Evolutionary conservation across 2,329 filamentous ascomycete genomes (phyloP), one percentile per base, ranked within the genome.

Genomic region (Lojkania enalia): DNA sequence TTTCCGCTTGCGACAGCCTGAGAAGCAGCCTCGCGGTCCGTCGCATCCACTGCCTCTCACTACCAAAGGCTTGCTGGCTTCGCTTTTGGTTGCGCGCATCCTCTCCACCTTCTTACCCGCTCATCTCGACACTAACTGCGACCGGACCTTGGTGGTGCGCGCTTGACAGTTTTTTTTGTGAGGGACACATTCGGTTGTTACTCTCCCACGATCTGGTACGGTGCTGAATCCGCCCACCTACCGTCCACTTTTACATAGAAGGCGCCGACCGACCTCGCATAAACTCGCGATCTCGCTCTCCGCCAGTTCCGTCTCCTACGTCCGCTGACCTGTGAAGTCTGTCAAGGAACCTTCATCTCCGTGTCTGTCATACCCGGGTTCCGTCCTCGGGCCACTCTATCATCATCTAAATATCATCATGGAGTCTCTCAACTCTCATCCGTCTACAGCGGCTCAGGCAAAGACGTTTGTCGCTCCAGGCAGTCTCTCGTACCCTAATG

Each of bases 111-210:
- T 49, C 57, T 58, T 51, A 50, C 46, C 46, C 49, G 56, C 63
- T 59, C 47, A 48, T 49, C 42, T 36, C 51, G 58, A 58, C 56
- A 52, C 52, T 47, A 15, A 35, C 29, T 36, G 48, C 46, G 49
- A 54, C 45, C 60, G 47, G 42, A 56, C 53, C 55, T 51, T 54
- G 54, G 50, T 58, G 55, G 58, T 52, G 55, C 50, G 50, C 30
- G 51, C 56, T 64, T 66, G 65, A 71, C 74, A 75, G 73, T 71
- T 68, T 71, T 72, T 76, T 71, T 72, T 76, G 77, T 78, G 77
- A 89, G 90, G 88, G 90, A 95, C 87, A 90, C 90, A 95, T 96
- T 96, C 74, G 86, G 72, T 96, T 95, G 90, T 95, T 90, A 78
- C 88, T 95, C 90, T 95, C 90, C 87, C 82, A 74, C 81, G 80